Conservation (phyloP, 1,139 yeast species). For the Candida dubliniensis region DNA sequence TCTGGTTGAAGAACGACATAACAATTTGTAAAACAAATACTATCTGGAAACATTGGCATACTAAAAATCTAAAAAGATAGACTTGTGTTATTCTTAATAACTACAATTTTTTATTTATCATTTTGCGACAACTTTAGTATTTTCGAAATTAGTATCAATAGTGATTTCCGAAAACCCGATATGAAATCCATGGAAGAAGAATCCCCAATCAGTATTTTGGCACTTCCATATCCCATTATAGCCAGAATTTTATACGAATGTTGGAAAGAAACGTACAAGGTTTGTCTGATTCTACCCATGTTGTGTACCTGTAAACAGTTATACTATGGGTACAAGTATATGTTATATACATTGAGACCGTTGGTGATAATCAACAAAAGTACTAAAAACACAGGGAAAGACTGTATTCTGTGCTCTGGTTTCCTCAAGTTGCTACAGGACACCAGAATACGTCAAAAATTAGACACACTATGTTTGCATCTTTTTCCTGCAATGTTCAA, state of each 20-base stretch:
- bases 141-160: too few species aligned
- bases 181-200: not conserved
- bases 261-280: constrained; percentile 4
- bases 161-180: not conserved
- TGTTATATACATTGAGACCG: constrained; percentile 17
- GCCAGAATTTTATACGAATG: constrained; percentile 16
- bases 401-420: not conserved
- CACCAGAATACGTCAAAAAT: not conserved
- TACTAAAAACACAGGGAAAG: not conserved
- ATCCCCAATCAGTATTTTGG: constrained; percentile 6
- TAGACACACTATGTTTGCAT: not conserved
- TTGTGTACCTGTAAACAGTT: constrained; percentile 17
- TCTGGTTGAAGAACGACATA: too few species aligned
- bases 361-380: constrained; percentile 6
- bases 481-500: not conserved
- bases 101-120: too few species aligned
- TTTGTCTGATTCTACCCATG: constrained; percentile 11
- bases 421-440: not conserved
- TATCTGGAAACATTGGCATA: too few species aligned
- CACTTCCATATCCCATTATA: constrained; percentile 18
- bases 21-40: too few species aligned
- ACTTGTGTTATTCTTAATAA: too few species aligned
- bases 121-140: too few species aligned
- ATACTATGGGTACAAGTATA: constrained; percentile 13
- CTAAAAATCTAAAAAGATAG: too few species aligned